phyloP scores from a whole-genome alignment of 306 rosid species.

The Sesbania bispinosa region DNA sequence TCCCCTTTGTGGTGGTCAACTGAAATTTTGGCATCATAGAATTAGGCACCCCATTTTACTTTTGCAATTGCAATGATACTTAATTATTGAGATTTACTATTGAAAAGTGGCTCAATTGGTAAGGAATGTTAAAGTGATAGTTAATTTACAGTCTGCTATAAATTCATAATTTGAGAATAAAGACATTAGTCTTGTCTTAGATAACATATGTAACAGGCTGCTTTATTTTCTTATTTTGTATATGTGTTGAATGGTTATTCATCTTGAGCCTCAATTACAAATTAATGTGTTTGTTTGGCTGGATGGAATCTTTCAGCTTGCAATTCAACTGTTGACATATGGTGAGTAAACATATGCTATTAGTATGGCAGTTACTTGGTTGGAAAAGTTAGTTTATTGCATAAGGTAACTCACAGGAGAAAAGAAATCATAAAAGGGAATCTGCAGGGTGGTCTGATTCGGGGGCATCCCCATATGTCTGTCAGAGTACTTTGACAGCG shows the following conservation, averaged over 20 bases:
- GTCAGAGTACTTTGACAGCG: conserved; percentile 28
- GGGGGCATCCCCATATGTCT: conserved; percentile 29
- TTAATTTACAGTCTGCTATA: too few relatives aligned
- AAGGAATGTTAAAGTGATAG: neutral
- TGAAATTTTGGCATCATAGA: neutral
- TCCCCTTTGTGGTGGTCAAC: neutral
- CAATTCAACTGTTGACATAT: neutral
- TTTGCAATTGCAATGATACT: neutral
- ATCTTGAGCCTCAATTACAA: neutral
- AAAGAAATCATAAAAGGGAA: neutral
- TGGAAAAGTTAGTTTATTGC: neutral
- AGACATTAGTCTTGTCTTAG: neutral
- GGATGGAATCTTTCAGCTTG: conserved; percentile 12
- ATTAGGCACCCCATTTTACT: neutral
- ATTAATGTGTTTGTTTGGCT: neutral
- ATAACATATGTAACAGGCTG: neutral
- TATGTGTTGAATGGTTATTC: too few relatives aligned
- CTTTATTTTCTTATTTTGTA: neutral
- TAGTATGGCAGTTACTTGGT: neutral
- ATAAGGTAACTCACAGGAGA: neutral
- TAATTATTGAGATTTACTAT: neutral
- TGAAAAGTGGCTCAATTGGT: neutral
- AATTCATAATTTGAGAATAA: too few relatives aligned
- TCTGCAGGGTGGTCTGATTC: conserved; percentile 20
- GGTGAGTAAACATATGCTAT: neutral